Evolutionary conservation across 257 asterid genomes (phyloP).

Genomic region (Leptodermis oblonga): DNA sequence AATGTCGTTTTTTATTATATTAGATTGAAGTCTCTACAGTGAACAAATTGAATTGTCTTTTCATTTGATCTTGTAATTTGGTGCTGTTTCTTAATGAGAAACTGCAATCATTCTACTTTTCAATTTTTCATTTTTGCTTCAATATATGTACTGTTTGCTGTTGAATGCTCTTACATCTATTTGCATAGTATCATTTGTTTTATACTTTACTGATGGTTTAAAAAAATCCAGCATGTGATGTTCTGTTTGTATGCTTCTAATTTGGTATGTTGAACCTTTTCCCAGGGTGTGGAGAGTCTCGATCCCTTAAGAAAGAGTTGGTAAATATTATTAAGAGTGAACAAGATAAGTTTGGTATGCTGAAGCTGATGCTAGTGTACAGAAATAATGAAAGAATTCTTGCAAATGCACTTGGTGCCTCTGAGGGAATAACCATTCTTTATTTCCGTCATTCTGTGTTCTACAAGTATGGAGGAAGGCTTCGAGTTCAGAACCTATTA

Average conservation of each 20-base stretch:
- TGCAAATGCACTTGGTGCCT: constrained; percentile 82
- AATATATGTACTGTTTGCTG: neutral
- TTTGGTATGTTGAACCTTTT: constrained; percentile 20
- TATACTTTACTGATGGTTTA: neutral
- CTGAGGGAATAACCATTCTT: constrained; percentile 49
- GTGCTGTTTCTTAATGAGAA: neutral
- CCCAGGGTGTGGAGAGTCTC: constrained; percentile 91
- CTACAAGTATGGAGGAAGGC: constrained; percentile 71
- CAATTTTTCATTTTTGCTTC: neutral
- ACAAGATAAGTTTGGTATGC: constrained; percentile 40
- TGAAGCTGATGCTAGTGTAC: constrained; percentile 74
- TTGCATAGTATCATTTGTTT: neutral
- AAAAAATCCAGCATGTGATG: neutral
- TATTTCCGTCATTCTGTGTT: constrained; percentile 58
- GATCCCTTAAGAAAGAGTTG: constrained; percentile 72
- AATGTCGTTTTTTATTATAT: neutral
- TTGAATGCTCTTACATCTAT: neutral
- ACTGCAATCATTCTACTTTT: neutral
- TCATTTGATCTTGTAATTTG: neutral
- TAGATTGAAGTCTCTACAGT: neutral
- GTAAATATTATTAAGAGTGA: constrained; percentile 50
- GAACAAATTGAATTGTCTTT: neutral
- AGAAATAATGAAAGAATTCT: constrained; percentile 58
- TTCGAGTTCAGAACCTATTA: constrained; percentile 67
- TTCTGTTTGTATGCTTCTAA: neutral